Evolutionary conservation across 495 filamentous ascomycete species (phyloP), one percentile per base, ranked within the genome.

Genomic region (Neurospora cerealis): DNA sequence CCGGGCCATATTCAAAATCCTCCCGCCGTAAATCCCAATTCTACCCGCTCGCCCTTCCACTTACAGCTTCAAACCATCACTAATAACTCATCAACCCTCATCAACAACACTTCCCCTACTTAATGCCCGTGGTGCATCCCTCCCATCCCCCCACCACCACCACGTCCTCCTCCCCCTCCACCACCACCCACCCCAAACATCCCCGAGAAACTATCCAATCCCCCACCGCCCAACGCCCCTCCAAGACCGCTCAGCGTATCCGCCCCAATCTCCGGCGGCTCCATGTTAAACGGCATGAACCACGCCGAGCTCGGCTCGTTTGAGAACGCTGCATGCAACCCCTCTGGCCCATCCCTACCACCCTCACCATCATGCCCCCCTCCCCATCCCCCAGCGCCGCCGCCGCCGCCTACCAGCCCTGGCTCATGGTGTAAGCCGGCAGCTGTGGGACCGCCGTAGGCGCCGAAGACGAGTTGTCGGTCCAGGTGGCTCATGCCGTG

Each of bases 261-360:
- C 40, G 86, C 84, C 17, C 86, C 87, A 32, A 90, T 80, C 71
- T 88, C 87, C 32, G 89, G 89, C 70, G 92, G 93, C 75, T 94
- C 92, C 83, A 95, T 89, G 78, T 97, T 98, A 83, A 97, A 98
- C 3, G 95, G 95, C 84, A 97, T 90, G 81, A 97, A 97, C 95
- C 95, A 98, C 32, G 94, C 93, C 60, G 86, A 88, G 71, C 90
- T 93, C 2, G 91, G 82, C 74, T 87, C 86, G 41, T 48, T 69
- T 15, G 77, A 76, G 69, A 80, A 80, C 15, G 78, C 78, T 2
- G 78, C 77, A 46, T 79, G 78, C 40, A 81, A 60, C 21, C 54
- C 71, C 0, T 71, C 75, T 7, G 70, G 42, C 0, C 39, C 75
- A 28, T 71, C 41, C 4, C 66, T 46, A 3, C 21, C 39, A 6